Evolutionary conservation across 2,329 filamentous ascomycete species (phyloP), one percentile per base, ranked within the genome.

Genomic region (Teratosphaeria destructans): DNA sequence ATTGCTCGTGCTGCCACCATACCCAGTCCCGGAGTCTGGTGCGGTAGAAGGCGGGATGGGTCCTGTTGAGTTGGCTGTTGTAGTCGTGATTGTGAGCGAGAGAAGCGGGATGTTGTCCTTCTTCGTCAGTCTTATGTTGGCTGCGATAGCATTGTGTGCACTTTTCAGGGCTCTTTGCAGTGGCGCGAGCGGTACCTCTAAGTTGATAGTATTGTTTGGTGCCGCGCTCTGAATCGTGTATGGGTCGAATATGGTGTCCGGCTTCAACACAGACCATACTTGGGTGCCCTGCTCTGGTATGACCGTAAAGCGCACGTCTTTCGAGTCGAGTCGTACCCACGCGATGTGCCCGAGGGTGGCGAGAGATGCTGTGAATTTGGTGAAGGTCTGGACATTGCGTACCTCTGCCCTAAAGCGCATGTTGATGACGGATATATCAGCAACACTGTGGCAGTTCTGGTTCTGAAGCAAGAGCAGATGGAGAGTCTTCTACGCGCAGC

Each of bases 221-320:
- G 91, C 87, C 56, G 89, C 89, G 56, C 92, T 96, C 73, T 96
- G 88, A 66, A 97, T 86, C 58, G 85, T 84, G 77, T 95, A 96
- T 65, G 81, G 79, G 71, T 91, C 82, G 74, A 99, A 97, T 68
- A 99, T 90, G 66, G 90, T 86, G 70, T 95, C 89, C 49, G 70
- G 68, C 1, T 65, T 62, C 2, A 72, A 63, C 19, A 70, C 68
- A 27, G 65, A 64, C 94, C 94, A 99, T 58, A 97, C 93, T 79
- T 97, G 93, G 8, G 90, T 95, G 61, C 94, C 93, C 69, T 89
- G 87, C 72, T 96, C 91, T 0, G 94, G 92, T 63, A 97, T 93
- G 69, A 97, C 89, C 61, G 94, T 97, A 77, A 99, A 96, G 67
- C 92, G 91, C 59, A 93, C 86, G 59, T 87, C 86, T 61, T 92